phyloP scores from a whole-genome alignment of 352 stramenopile genomes.

The Globisporangium iwayamae region DNA sequence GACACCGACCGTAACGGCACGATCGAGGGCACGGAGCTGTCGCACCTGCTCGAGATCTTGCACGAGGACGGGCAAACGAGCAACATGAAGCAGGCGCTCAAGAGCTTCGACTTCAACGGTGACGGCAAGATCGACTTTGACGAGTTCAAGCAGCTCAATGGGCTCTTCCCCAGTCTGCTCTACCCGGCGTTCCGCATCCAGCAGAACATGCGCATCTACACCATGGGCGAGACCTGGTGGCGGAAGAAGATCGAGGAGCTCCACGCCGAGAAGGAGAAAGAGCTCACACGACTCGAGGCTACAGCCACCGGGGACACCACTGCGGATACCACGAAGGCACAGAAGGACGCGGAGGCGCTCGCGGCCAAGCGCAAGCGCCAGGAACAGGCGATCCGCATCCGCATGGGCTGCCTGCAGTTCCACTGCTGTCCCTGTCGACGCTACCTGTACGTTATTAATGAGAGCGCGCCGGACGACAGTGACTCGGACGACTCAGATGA shows the following conservation, averaged over 20 bases:
- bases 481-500: constrained; percentile 31
- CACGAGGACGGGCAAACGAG: constrained; percentile 59
- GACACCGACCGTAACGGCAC: constrained; percentile 69
- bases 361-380: constrained; percentile 47
- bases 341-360: constrained; percentile 25
- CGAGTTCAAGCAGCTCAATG: constrained; percentile 64
- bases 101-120: constrained; percentile 63
- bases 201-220: constrained; percentile 68
- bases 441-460: constrained; percentile 53
- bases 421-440: constrained; percentile 62
- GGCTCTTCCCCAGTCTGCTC: constrained; percentile 57
- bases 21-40: constrained; percentile 65
- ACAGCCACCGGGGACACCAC: constrained; percentile 22
- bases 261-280: constrained; percentile 36
- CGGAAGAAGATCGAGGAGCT: constrained; percentile 54
- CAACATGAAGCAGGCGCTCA: constrained; percentile 65
- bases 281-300: constrained; percentile 31
- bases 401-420: constrained; percentile 67
- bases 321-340: constrained; percentile 26
- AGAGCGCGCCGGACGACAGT: constrained; percentile 21
- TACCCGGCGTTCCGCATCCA: constrained; percentile 74
- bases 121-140: constrained; percentile 72
- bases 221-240: constrained; percentile 65
- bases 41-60: constrained; percentile 60
- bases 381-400: constrained; percentile 49